Evolutionary conservation across 1,284 basidiomycete species (phyloP).

Genomic region (Sphaerobolus stellatus): DNA sequence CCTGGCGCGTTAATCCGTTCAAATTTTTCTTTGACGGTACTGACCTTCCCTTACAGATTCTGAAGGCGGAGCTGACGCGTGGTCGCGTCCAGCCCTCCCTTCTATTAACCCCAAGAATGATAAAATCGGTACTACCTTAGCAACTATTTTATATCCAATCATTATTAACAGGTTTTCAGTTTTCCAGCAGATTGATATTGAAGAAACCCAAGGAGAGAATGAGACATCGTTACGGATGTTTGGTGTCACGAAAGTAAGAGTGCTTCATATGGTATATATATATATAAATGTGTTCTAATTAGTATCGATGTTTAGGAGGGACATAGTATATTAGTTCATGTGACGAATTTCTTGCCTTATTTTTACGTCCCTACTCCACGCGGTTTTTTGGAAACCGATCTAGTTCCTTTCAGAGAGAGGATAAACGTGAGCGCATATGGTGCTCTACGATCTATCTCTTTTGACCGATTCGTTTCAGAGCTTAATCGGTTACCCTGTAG

Average conservation of each 20-base stretch:
- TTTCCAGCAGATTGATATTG: constrained; percentile 94
- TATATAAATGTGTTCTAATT: constrained; percentile 5
- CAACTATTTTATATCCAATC: neutral
- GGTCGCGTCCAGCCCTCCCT: constrained; percentile 70
- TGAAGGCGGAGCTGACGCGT: constrained; percentile 74
- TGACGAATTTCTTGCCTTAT: constrained; percentile 85
- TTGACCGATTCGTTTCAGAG: constrained; percentile 10
- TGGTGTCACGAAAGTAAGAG: constrained; percentile 78
- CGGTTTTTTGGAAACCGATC: constrained; percentile 72
- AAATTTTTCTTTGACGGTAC: neutral
- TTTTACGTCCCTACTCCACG: constrained; percentile 87
- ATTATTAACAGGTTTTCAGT: constrained; percentile 40
- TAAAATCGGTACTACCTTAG: constrained; percentile 51
- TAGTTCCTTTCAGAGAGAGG: constrained; percentile 62
- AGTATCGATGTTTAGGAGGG: constrained; percentile 52
- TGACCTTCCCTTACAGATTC: constrained; percentile 41
- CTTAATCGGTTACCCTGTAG: neutral
- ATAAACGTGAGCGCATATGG: constrained; percentile 65
- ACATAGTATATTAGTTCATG: constrained; percentile 82
- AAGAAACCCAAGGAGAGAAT: constrained; percentile 61
- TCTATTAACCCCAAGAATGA: constrained; percentile 60
- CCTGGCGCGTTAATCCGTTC: constrained; percentile 35
- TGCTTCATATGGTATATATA: neutral
- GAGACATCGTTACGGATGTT: constrained; percentile 71
- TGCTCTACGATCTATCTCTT: neutral